Conservation (phyloP, 768 basidiomycete species). For the Lactarius sp. region DNA sequence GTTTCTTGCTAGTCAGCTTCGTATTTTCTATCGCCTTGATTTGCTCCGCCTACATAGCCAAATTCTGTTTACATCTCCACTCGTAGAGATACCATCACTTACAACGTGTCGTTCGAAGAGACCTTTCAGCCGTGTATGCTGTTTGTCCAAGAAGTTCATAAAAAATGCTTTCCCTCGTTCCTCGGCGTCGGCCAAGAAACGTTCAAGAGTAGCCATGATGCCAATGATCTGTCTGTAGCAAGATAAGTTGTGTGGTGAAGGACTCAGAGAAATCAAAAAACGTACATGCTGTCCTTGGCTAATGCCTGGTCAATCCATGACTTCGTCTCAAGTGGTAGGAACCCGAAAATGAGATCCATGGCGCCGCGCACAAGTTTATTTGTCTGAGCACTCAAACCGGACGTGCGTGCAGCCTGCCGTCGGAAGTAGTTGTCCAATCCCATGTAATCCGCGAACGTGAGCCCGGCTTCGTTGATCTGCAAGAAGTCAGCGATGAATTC, state of each 20-base stretch:
- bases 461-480: slow-evolving; percentile 80
- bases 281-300: slow-evolving; percentile 70
- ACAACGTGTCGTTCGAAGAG: slow-evolving; percentile 75
- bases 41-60: slow-evolving; percentile 63
- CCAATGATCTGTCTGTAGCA: slow-evolving; percentile 74
- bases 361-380: slow-evolving; percentile 79
- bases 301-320: slow-evolving; percentile 79
- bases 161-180: slow-evolving; percentile 77
- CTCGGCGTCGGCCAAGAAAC: slow-evolving; percentile 69
- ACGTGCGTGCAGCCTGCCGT: slow-evolving; percentile 76
- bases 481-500: slow-evolving; percentile 89
- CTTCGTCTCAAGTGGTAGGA: slow-evolving; percentile 78
- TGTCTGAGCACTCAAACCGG: slow-evolving; percentile 62
- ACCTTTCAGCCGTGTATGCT: slow-evolving; percentile 70
- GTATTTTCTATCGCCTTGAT: slow-evolving; percentile 86
- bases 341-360: slow-evolving; percentile 95
- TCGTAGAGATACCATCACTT: slow-evolving; percentile 28
- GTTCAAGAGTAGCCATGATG: slow-evolving; percentile 72
- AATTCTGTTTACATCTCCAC: slow-evolving; percentile 7
- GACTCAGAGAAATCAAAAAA: slow-evolving; percentile 8
- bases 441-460: slow-evolving; percentile 96
- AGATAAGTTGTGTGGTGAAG: neutral
- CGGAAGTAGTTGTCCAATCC: slow-evolving; percentile 91
- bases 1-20: slow-evolving; percentile 87
- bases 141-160: slow-evolving; percentile 68